Evolutionary conservation across 2,329 filamentous ascomycete species (phyloP), one percentile per base, ranked within the genome.

Genomic region (Sporothrix humicola): DNA sequence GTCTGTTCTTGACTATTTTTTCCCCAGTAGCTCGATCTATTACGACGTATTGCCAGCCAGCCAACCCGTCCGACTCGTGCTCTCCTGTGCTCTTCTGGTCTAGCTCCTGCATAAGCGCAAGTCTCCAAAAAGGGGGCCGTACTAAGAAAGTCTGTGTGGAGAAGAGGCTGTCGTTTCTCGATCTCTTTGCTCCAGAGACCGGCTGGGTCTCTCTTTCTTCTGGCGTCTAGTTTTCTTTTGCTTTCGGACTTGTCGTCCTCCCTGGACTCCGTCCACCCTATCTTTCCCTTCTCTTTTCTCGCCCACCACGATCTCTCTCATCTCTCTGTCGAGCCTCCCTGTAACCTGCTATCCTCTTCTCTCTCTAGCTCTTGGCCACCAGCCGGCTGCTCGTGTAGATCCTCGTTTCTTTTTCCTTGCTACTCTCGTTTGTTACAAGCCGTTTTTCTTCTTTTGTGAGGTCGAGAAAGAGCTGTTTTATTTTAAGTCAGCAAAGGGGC

Each of bases 61-160:
- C 31, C 31, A 37, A 7, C 4, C 31, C 31, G 31, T 17, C 58
- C 61, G 59, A 65, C 59, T 23, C 37, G 4, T 46, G 44, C 63
- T 52, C 23, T 68, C 20, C 31, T 68, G 63, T 17, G 46, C 23
- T 52, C 20, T 52, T 68, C 44, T 17, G 46, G 63, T 31, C 46
- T 70, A 71, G 69, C 56, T 63, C 69, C 46, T 71, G 56, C 69
- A 52, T 52, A 71, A 63, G 56, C 56, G 69, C 42, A 63, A 37
- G 31, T 37, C 54, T 48, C 17, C 26, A 48, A 58, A n/a, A 58
- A 46, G 31, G 52, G 37, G n/a, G 46, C 8, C 8, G 20, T 20
- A 5, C 31, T 46, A n/a, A 23, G 15, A 9, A 37, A 37, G 31
- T 46, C 4, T 46, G 69, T 59, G 66, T 42, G 50, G 68, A 46